phyloP scores from a whole-genome alignment of 2,329 filamentous ascomycete species.

The Aspergillus niger region DNA sequence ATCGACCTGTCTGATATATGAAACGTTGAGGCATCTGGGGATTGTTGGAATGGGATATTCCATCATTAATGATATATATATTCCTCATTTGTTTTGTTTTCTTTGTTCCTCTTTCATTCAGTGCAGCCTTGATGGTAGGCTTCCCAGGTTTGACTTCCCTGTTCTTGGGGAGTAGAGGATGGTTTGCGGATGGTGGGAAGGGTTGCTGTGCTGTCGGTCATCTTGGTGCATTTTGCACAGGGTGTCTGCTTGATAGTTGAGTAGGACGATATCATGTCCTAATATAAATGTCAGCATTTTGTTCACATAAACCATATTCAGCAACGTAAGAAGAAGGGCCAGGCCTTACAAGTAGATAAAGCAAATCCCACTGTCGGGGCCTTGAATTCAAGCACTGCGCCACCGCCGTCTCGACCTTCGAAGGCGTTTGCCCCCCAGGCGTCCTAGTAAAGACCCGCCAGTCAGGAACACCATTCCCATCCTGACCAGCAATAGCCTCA shows the following conservation, averaged over 20 bases:
- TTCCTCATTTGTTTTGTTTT: neutral
- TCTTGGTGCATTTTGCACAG: conserved; percentile 41
- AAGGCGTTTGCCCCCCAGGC: conserved; percentile 25
- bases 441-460: conserved; percentile 39
- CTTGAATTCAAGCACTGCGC: conserved; percentile 38
- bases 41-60: too few species aligned
- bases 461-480: conserved; percentile 24
- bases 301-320: neutral
- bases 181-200: conserved; percentile 42
- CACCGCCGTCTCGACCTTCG: conserved; percentile 39
- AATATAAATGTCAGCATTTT: neutral
- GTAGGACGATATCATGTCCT: conserved; percentile 49
- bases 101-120: neutral
- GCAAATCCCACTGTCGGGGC: conserved; percentile 42
- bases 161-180: conserved; percentile 21
- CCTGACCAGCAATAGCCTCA: conserved; percentile 23
- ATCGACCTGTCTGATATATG: too few species aligned
- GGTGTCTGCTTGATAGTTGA: conserved; percentile 41
- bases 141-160: conserved; percentile 32
- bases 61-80: too few species aligned
- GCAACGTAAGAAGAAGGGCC: neutral
- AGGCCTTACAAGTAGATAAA: conserved; percentile 40
- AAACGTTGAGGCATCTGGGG: too few species aligned
- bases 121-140: conserved; percentile 38
- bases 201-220: conserved; percentile 42